Percentiles rank a stretch among this genome's conserved stretches.
Evolutionary conservation across 352 stramenopile species (phyloP).

Genomic region (Lagenidium giganteum): DNA sequence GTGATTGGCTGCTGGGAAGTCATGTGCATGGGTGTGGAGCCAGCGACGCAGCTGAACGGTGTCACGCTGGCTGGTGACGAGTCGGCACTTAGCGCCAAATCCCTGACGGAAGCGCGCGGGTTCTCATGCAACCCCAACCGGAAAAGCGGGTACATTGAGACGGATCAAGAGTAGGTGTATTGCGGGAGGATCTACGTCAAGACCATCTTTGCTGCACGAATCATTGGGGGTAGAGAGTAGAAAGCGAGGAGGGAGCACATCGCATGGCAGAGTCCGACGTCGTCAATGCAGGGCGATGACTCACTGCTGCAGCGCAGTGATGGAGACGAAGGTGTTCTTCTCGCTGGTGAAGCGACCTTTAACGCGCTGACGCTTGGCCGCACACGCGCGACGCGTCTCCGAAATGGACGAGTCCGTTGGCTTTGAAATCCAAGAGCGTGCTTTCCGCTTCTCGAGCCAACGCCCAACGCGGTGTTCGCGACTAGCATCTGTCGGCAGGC

Average conservation of each 20-base stretch:
- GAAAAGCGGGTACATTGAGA: too few species aligned
- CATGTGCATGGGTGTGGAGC: too few species aligned
- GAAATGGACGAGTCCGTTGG: constrained; percentile 27
- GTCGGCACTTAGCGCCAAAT: too few species aligned
- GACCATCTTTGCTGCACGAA: too few species aligned
- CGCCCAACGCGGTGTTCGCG: constrained; percentile 23
- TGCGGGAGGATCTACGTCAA: too few species aligned
- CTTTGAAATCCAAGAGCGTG: constrained; percentile 12
- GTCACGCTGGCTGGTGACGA: too few species aligned
- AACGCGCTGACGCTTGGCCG: constrained; percentile 56
- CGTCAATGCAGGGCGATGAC: constrained; percentile 3
- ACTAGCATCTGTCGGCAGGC: constrained; percentile 4
- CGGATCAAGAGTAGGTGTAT: too few species aligned
- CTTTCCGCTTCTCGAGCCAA: constrained; percentile 40
- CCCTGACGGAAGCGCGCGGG: too few species aligned
- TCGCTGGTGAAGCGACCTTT: constrained; percentile 59
- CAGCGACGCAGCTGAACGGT: too few species aligned
- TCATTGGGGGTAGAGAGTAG: constrained; percentile 3
- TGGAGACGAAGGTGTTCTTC: constrained; percentile 51
- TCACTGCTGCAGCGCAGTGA: constrained; percentile 48
- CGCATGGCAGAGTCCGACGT: constrained; percentile 7
- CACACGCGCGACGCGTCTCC: constrained; percentile 45
- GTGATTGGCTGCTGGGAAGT: too few species aligned
- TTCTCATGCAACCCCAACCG: too few species aligned
- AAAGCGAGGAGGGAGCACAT: background rate